Conservation (phyloP, 208 protist genomes). For the Wallacemonas rigidus region DNA sequence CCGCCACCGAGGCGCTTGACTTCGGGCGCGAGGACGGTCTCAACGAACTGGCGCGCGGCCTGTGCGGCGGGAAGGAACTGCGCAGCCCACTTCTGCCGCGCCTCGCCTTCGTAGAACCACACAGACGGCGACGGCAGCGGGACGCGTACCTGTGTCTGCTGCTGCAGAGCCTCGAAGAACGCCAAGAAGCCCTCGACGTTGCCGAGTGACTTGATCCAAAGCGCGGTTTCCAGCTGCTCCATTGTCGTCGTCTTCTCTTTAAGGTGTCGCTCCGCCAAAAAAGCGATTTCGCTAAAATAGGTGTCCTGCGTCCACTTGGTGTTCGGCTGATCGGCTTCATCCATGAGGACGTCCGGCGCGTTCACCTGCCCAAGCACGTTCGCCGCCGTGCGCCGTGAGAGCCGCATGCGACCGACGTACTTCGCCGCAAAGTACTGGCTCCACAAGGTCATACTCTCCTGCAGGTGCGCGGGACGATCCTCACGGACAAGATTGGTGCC, state of each 20-base stretch:
- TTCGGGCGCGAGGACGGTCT: constrained; percentile 44
- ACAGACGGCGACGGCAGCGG: constrained; percentile 76
- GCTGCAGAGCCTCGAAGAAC: constrained; percentile 70
- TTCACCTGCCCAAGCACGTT: constrained; percentile 56
- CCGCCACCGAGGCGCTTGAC: constrained; percentile 27
- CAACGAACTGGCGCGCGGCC: constrained; percentile 60
- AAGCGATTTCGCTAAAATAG: constrained; percentile 68
- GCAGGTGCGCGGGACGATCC: constrained; percentile 34
- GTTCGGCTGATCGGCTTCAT: constrained; percentile 82
- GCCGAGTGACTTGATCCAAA: constrained; percentile 36
- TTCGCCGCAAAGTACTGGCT: constrained; percentile 42
- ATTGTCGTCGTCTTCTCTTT: constrained; percentile 76
- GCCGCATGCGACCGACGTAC: constrained; percentile 52
- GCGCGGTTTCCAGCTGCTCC: constrained; percentile 67
- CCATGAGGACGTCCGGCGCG: constrained; percentile 44
- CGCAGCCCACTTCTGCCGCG: constrained; percentile 71
- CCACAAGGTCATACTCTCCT: constrained; percentile 76
- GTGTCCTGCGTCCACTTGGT: constrained; percentile 84
- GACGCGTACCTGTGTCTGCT: constrained; percentile 70
- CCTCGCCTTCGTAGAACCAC: constrained; percentile 79
- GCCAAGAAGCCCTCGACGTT: constrained; percentile 54
- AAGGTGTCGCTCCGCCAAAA: constrained; percentile 68
- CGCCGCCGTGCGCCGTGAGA: constrained; percentile 58
- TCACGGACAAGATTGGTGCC: constrained; percentile 79
- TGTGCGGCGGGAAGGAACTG: constrained; percentile 65